Conservation (phyloP, 208 protist species). For the Leishmania braziliensis region DNA sequence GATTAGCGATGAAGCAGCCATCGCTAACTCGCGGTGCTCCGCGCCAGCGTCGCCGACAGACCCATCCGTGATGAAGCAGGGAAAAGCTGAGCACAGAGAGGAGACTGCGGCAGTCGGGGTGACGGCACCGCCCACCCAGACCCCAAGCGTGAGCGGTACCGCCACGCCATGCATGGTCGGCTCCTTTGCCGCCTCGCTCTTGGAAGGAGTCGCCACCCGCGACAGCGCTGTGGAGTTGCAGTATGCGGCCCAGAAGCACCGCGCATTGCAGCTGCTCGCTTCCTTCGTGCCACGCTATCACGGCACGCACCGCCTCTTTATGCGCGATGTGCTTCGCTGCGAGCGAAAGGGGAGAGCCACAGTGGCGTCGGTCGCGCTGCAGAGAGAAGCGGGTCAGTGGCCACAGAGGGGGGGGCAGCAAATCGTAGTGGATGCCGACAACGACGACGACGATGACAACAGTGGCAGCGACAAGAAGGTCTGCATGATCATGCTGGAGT, state of each 20-base stretch:
- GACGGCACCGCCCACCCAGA: neutral
- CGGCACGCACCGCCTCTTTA: constrained; percentile 49
- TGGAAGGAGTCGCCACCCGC: constrained; percentile 15
- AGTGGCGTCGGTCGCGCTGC: neutral
- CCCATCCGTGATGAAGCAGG: neutral
- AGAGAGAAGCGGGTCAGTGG: neutral
- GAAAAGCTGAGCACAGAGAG: neutral
- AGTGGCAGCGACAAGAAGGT: constrained; percentile 9
- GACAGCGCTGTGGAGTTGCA: constrained; percentile 23
- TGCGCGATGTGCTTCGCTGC: constrained; percentile 26
- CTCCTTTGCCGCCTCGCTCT: constrained; percentile 25
- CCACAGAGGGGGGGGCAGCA: neutral
- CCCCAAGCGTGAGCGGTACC: constrained; percentile 17
- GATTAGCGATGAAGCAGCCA: neutral
- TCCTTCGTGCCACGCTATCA: constrained; percentile 79
- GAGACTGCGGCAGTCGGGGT: neutral
- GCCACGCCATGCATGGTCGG: constrained; percentile 27
- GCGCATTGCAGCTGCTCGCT: constrained; percentile 49
- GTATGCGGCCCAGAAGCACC: constrained; percentile 37
- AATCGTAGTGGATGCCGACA: constrained; percentile 10
- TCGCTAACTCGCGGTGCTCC: constrained; percentile 12
- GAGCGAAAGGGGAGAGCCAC: neutral
- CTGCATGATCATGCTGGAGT: constrained; percentile 81
- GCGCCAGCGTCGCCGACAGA: constrained; percentile 10
- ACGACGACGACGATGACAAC: constrained; percentile 22